These are phyloP conservation scores for Aspergillus bombycis DNA, from an alignment of 2,329 filamentous ascomycete genomes.

Conservation along the genomic window DNA sequence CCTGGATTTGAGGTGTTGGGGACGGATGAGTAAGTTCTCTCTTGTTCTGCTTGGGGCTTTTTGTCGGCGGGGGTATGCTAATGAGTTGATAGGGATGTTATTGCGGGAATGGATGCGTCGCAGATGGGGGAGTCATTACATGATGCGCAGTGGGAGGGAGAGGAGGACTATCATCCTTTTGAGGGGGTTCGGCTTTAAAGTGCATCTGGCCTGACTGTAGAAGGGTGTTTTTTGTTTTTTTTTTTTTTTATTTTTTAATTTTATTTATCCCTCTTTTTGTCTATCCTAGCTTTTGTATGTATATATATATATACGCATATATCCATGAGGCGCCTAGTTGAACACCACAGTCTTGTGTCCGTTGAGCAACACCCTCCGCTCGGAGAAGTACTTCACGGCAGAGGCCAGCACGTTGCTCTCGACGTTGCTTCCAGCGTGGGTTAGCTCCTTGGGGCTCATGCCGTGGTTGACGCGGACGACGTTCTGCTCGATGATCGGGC, in stretches of 20 bases:
- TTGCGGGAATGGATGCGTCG: constrained; percentile 53
- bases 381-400: constrained; percentile 82
- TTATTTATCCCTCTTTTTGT: not conserved
- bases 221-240: not conserved
- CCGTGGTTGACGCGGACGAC: constrained; percentile 76
- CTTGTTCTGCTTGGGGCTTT: not conserved
- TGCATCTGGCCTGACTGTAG: not conserved
- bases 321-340: constrained; percentile 40
- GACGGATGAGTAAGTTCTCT: constrained; percentile 52
- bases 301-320: not conserved
- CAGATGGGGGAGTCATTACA: constrained; percentile 55
- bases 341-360: constrained; percentile 81
- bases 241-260: no score
- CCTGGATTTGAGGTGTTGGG: constrained; percentile 58
- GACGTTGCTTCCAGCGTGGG: constrained; percentile 79
- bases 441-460: constrained; percentile 74
- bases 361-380: constrained; percentile 77
- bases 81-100: constrained; percentile 40
- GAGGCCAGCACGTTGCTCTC: constrained; percentile 81
- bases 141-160: constrained; percentile 39
- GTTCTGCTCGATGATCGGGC: constrained; percentile 85
- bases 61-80: not conserved
- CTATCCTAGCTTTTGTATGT: not conserved
- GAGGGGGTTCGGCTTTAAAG: constrained; percentile 14
- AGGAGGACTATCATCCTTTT: constrained; percentile 32